These are phyloP conservation scores for Lactuca saligna DNA, from an alignment of 129 eudicot species.

Conservation along the genomic window DNA sequence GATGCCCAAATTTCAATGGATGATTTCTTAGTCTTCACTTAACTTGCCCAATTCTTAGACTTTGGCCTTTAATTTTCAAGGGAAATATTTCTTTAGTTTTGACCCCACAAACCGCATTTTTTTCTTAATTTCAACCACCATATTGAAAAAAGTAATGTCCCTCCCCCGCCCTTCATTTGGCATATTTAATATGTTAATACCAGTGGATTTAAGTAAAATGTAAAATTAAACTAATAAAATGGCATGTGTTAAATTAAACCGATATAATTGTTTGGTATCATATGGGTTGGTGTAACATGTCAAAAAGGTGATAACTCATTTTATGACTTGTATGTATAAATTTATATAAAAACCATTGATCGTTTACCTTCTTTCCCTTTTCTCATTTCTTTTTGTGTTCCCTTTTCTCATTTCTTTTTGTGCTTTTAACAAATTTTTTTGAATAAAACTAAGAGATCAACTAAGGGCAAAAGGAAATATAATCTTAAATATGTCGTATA, in stretches of 20 bases:
- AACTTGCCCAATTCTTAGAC: conserved; percentile 27
- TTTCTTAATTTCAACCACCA: conserved; percentile 22
- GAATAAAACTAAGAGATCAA: too few relatives aligned
- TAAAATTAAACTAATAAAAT: neutral
- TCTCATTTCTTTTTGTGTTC: neutral
- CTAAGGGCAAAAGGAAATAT: too few relatives aligned
- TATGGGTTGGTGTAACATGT: neutral
- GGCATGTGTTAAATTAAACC: neutral
- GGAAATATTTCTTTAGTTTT: neutral
- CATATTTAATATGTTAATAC: too few relatives aligned
- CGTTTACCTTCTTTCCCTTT: too few relatives aligned
- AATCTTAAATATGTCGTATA: too few relatives aligned
- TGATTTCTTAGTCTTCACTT: conserved; percentile 33
- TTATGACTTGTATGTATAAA: too few relatives aligned
- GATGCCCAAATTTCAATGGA: conserved; percentile 25
- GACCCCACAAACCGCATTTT: conserved; percentile 26
- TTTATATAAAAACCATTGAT: too few relatives aligned
- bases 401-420: neutral
- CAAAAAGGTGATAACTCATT: neutral
- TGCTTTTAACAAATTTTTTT: too few relatives aligned
- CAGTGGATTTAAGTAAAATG: neutral
- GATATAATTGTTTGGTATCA: neutral
- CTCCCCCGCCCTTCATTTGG: neutral
- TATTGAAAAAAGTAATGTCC: neutral
- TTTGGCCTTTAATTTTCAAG: conserved; percentile 14